These are phyloP conservation scores for Corinectria fuckeliana DNA, from an alignment of 2,329 filamentous ascomycete species.

Conservation along the genomic window DNA sequence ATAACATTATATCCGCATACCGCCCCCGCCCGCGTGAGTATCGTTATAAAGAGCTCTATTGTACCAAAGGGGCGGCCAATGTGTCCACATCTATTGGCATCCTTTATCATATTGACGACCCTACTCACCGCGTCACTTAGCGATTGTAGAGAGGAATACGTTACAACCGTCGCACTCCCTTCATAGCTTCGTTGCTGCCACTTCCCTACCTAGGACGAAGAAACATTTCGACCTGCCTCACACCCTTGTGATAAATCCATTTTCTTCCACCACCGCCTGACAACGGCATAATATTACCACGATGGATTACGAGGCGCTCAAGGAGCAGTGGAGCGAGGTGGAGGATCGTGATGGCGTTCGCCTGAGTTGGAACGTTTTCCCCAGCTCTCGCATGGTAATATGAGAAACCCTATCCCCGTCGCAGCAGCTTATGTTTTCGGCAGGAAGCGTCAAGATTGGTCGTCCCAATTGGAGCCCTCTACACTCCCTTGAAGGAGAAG, in stretches of 20 bases:
- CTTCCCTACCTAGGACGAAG: not conserved
- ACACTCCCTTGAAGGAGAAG: constrained; percentile 96
- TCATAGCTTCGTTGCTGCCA: not conserved
- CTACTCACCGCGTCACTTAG: not conserved
- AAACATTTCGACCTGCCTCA: not conserved
- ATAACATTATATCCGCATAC: no score
- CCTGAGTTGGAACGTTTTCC: constrained; percentile 98
- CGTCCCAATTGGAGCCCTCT: constrained; percentile 93
- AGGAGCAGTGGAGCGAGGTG: constrained; percentile 95
- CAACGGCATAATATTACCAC: constrained; percentile 1
- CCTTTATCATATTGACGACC: not conserved
- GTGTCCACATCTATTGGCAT: constrained; percentile 4
- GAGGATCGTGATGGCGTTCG: constrained; percentile 96
- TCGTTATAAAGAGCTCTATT: constrained; percentile 4
- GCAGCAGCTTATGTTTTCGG: constrained; percentile 13
- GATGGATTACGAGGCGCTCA: constrained; percentile 93
- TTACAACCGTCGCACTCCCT: not conserved
- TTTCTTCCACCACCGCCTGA: not conserved
- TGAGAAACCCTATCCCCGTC: constrained; percentile 19
- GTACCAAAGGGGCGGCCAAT: constrained; percentile 12
- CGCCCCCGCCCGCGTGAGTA: no score
- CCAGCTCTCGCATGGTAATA: constrained; percentile 92
- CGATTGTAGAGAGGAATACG: not conserved
- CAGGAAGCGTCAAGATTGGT: constrained; percentile 94
- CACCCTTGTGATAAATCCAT: not conserved